Evolutionary conservation across 164 flowering plant genomes (phyloP).

Genomic region (Akebia trifoliata): DNA sequence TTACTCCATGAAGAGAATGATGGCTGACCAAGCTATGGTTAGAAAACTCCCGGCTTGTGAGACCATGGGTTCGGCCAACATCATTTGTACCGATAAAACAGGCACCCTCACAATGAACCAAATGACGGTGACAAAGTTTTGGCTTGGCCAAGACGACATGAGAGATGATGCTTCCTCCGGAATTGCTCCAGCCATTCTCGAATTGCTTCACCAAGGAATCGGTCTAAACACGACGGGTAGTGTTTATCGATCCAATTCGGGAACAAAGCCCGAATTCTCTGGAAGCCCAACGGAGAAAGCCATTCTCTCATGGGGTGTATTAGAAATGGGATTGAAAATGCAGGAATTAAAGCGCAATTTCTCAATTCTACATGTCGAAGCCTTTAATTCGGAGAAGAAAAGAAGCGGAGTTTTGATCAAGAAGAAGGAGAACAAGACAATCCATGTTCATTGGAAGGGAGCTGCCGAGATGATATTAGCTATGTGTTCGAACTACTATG

Average conservation of each 20-base stretch:
- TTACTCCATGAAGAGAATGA: conserved; percentile 81
- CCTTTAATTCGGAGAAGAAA: conserved; percentile 64
- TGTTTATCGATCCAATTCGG: conserved; percentile 22
- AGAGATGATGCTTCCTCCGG: background rate
- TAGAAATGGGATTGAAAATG: conserved; percentile 33
- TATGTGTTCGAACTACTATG: conserved; percentile 44
- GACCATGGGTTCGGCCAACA: conserved; percentile 78
- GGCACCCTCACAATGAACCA: conserved; percentile 71
- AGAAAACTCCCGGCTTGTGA: conserved; percentile 74
- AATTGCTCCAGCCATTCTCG: conserved; percentile 23
- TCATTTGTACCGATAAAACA: conserved; percentile 76
- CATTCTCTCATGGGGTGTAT: conserved; percentile 51
- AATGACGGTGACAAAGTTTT: conserved; percentile 64
- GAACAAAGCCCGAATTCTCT: conserved; percentile 30
- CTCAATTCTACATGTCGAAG: conserved; percentile 36
- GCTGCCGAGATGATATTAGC: conserved; percentile 59
- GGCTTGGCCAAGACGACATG: conserved; percentile 43
- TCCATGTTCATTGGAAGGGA: conserved; percentile 62
- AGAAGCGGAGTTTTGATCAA: conserved; percentile 39
- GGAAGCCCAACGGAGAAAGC: conserved; percentile 66
- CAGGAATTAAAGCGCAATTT: conserved; percentile 24
- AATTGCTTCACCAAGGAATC: conserved; percentile 42
- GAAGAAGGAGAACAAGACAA: too few species aligned
- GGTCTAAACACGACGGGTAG: conserved; percentile 51
- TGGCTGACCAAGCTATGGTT: conserved; percentile 75